These are phyloP conservation scores for Phytomonas francai DNA, from an alignment of 208 protist genomes.

Conservation along the genomic window DNA sequence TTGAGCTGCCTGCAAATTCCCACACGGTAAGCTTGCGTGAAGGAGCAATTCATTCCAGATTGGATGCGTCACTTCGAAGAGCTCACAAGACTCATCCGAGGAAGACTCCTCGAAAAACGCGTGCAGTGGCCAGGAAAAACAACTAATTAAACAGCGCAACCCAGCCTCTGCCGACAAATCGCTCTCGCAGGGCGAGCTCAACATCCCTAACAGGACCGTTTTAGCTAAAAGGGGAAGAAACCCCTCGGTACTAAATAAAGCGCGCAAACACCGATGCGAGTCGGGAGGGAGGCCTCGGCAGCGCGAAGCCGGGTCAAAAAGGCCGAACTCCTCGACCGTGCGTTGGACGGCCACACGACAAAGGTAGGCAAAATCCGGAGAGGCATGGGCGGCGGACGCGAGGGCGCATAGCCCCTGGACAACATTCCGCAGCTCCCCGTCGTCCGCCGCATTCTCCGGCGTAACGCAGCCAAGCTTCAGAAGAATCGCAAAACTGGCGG, in stretches of 20 bases:
- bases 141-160: slow-evolving; percentile 25
- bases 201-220: slow-evolving; percentile 21
- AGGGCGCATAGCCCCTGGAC: slow-evolving; percentile 12
- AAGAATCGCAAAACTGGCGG: slow-evolving; percentile 37
- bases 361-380: slow-evolving; percentile 12
- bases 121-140: slow-evolving; percentile 69
- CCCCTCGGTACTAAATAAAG: slow-evolving; percentile 25
- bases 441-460: slow-evolving; percentile 8
- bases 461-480: slow-evolving; percentile 59
- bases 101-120: slow-evolving; percentile 66
- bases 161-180: slow-evolving; percentile 18
- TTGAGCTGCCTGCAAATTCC: background rate
- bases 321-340: slow-evolving; percentile 65
- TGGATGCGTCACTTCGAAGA: slow-evolving; percentile 36
- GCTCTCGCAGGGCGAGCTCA: slow-evolving; percentile 11
- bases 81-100: slow-evolving; percentile 30
- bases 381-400: slow-evolving; percentile 3
- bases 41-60: slow-evolving; percentile 52
- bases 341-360: slow-evolving; percentile 24
- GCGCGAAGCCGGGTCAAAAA: slow-evolving; percentile 43
- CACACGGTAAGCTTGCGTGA: slow-evolving; percentile 3
- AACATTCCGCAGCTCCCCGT: slow-evolving; percentile 15
- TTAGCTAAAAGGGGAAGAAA: slow-evolving; percentile 29
- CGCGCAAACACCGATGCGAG: slow-evolving; percentile 41
- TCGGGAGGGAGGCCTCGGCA: slow-evolving; percentile 49